Percentiles rank a stretch among this genome's conserved stretches.
phyloP scores from a whole-genome alignment of 129 eudicot genomes.

The Helianthus annuus region DNA sequence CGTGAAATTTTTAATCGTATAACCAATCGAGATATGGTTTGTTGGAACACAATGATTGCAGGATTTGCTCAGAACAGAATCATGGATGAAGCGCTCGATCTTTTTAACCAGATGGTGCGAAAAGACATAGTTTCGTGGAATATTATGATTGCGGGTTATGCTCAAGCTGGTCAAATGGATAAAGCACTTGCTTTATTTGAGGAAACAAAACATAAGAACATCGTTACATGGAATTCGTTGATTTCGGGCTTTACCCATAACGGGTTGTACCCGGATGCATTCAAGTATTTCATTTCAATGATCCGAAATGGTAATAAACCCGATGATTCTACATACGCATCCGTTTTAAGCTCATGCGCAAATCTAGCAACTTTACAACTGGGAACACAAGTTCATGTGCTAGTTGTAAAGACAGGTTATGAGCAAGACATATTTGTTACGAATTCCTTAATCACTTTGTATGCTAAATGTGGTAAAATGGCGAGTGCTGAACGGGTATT shows the following conservation, averaged over 20 bases:
- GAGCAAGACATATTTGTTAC: constrained; percentile 41
- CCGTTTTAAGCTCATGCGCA: constrained; percentile 53
- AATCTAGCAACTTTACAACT: constrained; percentile 54
- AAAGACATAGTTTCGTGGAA: constrained; percentile 59
- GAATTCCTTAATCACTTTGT: constrained; percentile 49
- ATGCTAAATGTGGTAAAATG: constrained; percentile 55
- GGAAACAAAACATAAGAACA: constrained; percentile 41
- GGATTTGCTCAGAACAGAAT: constrained; percentile 56
- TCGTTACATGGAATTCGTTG: constrained; percentile 59
- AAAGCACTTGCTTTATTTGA: constrained; percentile 47
- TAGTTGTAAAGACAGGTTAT: constrained; percentile 45
- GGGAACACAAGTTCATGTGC: constrained; percentile 55
- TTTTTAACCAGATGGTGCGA: constrained; percentile 44
- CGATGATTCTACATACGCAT: constrained; percentile 57
- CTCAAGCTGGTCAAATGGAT: constrained; percentile 53
- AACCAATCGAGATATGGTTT: constrained; percentile 44
- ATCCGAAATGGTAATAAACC: constrained; percentile 39
- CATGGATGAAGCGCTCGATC: constrained; percentile 48
- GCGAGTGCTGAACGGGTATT: constrained; percentile 45
- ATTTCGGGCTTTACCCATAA: constrained; percentile 58
- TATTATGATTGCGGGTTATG: constrained; percentile 59
- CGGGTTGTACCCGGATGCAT: constrained; percentile 49
- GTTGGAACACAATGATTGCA: constrained; percentile 70
- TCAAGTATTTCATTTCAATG: constrained; percentile 42
- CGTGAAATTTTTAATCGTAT: constrained; percentile 37